Conservation (phyloP, 1,284 basidiomycete species). For the Ganoderma sinense region DNA sequence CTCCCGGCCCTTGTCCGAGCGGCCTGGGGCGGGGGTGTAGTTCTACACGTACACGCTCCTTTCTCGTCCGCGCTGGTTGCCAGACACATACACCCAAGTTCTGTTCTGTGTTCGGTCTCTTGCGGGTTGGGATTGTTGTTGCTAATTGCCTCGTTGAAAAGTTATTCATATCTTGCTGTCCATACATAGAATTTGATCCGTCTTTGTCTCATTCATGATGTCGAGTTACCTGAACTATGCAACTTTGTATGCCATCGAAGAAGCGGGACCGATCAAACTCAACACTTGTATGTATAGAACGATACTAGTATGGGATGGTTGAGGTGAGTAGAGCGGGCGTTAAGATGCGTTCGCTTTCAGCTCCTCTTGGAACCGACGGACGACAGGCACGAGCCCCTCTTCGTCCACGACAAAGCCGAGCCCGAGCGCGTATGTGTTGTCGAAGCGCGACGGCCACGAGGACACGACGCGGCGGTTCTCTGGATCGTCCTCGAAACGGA, state of each 20-base stretch:
- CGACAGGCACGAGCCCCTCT: slow-evolving; percentile 54
- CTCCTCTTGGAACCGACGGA: slow-evolving; percentile 48
- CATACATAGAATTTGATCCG: neutral
- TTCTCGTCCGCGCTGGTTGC: slow-evolving; percentile 25
- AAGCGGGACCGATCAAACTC: neutral
- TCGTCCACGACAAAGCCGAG: slow-evolving; percentile 54
- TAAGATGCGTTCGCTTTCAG: slow-evolving; percentile 22
- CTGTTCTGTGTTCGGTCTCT: neutral
- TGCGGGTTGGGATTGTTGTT: neutral
- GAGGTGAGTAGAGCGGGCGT: neutral
- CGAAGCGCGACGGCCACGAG: slow-evolving; percentile 56
- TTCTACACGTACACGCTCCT: neutral
- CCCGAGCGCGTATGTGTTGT: slow-evolving; percentile 51
- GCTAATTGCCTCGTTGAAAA: neutral
- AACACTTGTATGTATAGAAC: neutral
- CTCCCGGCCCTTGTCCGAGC: neutral
- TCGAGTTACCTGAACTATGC: slow-evolving; percentile 1
- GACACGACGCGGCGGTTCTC: slow-evolving; percentile 51
- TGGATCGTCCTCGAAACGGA: slow-evolving; percentile 53
- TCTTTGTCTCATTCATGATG: slow-evolving; percentile 2
- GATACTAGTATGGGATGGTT: neutral
- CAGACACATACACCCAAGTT: slow-evolving; percentile 3
- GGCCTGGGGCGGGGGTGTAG: neutral
- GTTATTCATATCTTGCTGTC: neutral
- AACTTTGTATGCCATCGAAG: neutral